Evolutionary conservation across 352 stramenopile species (phyloP).

Genomic region (Globisporangium barbulae): DNA sequence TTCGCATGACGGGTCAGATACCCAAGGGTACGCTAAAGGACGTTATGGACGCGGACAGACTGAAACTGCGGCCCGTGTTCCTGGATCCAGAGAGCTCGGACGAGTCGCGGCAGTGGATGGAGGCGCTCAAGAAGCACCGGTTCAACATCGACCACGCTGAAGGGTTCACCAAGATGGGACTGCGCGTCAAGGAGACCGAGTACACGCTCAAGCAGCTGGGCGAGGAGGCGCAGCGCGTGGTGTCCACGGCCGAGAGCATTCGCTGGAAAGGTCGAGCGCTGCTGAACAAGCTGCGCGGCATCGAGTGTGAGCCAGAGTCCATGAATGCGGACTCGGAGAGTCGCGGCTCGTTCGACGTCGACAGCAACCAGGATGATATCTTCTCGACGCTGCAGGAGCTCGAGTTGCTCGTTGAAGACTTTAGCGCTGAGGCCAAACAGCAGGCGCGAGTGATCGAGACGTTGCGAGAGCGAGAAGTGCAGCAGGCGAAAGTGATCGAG

Average conservation of each 20-base stretch:
- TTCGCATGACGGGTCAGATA: conserved; percentile 69
- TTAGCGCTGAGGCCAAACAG: conserved; percentile 46
- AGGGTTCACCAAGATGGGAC: conserved; percentile 31
- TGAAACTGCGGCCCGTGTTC: conserved; percentile 62
- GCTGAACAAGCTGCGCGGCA: conserved; percentile 21
- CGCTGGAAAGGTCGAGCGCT: conserved; percentile 15
- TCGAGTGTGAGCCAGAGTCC: not conserved
- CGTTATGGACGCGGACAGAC: conserved; percentile 22
- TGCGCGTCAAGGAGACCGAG: conserved; percentile 39
- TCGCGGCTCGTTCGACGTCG: conserved; percentile 11
- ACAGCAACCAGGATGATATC: conserved; percentile 18
- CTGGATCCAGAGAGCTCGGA: conserved; percentile 51
- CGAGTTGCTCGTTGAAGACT: conserved; percentile 50
- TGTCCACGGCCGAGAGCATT: conserved; percentile 10
- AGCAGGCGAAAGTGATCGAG: conserved; percentile 41
- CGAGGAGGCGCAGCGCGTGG: conserved; percentile 10
- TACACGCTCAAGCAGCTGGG: conserved; percentile 18
- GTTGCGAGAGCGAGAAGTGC: conserved; percentile 28
- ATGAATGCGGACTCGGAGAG: not conserved
- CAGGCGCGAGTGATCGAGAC: conserved; percentile 39
- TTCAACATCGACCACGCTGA: conserved; percentile 55
- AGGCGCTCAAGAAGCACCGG: conserved; percentile 59
- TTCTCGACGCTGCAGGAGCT: conserved; percentile 28
- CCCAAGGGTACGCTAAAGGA: conserved; percentile 28
- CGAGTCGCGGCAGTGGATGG: conserved; percentile 66